Percentiles rank a stretch among this genome's conserved stretches.
Evolutionary conservation across 1,284 basidiomycete genomes (phyloP).

Genomic region (Rhodofomes roseus): DNA sequence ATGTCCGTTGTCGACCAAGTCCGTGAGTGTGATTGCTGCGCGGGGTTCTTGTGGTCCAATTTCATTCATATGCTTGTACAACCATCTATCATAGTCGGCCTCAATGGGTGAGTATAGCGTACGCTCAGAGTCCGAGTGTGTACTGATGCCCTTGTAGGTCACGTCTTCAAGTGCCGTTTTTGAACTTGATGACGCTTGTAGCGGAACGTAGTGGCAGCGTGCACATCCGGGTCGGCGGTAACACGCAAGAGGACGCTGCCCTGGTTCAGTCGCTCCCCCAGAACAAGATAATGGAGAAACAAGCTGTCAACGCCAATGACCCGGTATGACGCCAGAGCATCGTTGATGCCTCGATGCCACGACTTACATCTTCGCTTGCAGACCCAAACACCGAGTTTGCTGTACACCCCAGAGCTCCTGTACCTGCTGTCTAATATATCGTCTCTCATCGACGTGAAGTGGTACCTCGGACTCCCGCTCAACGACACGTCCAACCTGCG

Average conservation of each 20-base stretch:
- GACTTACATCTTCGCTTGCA: no score
- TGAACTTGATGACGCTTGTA: slow-evolving; percentile 68
- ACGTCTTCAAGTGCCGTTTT: slow-evolving; percentile 3
- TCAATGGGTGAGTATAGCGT: background rate
- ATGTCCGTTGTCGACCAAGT: slow-evolving; percentile 66
- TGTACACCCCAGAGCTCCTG: slow-evolving; percentile 39
- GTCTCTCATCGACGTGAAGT: slow-evolving; percentile 33
- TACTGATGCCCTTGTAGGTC: background rate
- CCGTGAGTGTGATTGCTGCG: slow-evolving; percentile 38
- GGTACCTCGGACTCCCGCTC: slow-evolving; percentile 49
- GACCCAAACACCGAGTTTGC: slow-evolving; percentile 37
- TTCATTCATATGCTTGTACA: background rate
- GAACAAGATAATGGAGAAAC: background rate
- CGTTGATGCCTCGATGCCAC: background rate
- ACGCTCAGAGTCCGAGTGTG: background rate
- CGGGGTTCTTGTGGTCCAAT: background rate
- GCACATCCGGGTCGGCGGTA: slow-evolving; percentile 69
- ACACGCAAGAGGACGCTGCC: slow-evolving; percentile 63
- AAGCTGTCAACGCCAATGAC: background rate
- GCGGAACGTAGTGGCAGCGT: slow-evolving; percentile 56
- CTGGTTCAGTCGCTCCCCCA: background rate
- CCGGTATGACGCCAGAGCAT: background rate
- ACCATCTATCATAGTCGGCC: background rate
- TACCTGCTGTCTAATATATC: slow-evolving; percentile 41
- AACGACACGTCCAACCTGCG: slow-evolving; percentile 43